Conservation (phyloP, 192 early-diverging fungal species). For the Mortierella hygrophila region DNA sequence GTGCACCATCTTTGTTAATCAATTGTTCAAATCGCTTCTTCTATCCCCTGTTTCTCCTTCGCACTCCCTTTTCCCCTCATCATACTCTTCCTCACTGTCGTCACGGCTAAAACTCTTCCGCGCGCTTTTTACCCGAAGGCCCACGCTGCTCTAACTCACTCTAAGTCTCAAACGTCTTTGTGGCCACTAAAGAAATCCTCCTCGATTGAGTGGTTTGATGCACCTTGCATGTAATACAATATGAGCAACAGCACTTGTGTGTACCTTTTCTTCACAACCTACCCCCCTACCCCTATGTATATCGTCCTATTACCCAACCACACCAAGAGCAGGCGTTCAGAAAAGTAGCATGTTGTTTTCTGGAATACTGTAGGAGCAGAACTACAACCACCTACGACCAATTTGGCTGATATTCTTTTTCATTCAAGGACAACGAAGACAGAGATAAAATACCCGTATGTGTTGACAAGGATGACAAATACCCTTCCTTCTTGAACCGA, state of each 20-base stretch:
- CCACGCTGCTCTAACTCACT: neutral
- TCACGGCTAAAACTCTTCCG: constrained; percentile 6
- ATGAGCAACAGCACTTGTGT: too few species aligned
- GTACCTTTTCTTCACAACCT: too few species aligned
- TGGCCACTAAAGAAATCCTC: neutral
- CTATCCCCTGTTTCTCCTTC: neutral
- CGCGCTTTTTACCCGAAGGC: neutral
- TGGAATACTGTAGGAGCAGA: too few species aligned
- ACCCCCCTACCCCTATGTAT: too few species aligned
- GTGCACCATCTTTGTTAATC: neutral
- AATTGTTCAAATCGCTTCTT: neutral
- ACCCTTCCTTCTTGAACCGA: too few species aligned
- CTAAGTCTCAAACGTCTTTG: neutral
- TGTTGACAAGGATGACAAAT: too few species aligned
- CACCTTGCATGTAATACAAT: too few species aligned
- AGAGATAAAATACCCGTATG: neutral
- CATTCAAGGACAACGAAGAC: neutral
- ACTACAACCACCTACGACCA: too few species aligned
- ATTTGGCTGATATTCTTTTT: neutral
- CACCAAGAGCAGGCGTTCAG: too few species aligned
- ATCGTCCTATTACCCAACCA: too few species aligned
- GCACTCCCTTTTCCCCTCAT: neutral
- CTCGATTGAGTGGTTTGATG: too few species aligned
- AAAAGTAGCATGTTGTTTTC: too few species aligned
- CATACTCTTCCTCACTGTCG: neutral